Conservation (phyloP, 352 stramenopile genomes). For the Peronospora destructor region DNA sequence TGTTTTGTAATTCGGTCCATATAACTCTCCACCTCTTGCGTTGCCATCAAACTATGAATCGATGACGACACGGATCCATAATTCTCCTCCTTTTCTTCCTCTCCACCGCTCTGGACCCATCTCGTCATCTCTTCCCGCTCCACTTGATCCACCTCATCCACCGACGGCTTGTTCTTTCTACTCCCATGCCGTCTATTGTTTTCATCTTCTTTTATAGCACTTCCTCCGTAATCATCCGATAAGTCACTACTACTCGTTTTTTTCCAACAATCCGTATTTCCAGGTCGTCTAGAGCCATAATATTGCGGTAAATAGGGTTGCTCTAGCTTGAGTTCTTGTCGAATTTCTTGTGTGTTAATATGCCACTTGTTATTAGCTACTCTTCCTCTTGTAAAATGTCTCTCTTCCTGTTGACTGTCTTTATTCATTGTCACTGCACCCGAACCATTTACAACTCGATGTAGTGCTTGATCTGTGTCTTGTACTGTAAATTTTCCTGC, state of each 20-base stretch:
- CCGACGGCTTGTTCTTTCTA: constrained; percentile 5
- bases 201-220: background rate
- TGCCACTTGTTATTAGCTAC: constrained; percentile 66
- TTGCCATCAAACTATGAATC: constrained; percentile 30
- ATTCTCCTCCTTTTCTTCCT: background rate
- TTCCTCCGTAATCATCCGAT: constrained; percentile 31
- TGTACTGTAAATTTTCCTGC: constrained; percentile 20
- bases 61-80: constrained; percentile 1
- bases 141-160: constrained; percentile 11
- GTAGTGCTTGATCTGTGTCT: constrained; percentile 34
- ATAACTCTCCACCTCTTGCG: constrained; percentile 49
- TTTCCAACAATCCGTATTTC: constrained; percentile 15
- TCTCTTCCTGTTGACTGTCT: constrained; percentile 8
- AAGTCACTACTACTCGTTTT: constrained; percentile 41
- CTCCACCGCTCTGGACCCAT: background rate
- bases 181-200: constrained; percentile 3
- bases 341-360: constrained; percentile 56
- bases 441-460: constrained; percentile 15
- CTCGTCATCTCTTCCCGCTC: constrained; percentile 6
- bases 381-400: constrained; percentile 25
- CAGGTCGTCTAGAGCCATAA: constrained; percentile 11
- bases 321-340: constrained; percentile 38
- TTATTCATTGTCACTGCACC: background rate
- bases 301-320: constrained; percentile 28
- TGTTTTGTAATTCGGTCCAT: constrained; percentile 45